phyloP scores from a whole-genome alignment of 2,329 filamentous ascomycete genomes.

The Fusarium chuoi region DNA sequence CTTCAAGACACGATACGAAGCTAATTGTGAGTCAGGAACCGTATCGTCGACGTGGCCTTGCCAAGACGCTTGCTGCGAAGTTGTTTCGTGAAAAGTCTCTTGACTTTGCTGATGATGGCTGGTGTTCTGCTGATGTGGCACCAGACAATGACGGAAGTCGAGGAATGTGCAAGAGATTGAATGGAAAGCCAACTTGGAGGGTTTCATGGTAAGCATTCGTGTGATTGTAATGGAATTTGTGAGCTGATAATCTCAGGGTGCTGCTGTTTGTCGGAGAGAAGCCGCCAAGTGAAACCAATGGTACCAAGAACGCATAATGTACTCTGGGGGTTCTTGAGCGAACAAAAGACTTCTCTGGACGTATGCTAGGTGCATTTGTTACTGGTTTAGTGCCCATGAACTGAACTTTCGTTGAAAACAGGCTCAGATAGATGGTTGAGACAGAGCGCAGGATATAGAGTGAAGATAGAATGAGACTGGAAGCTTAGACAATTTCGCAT shows the following conservation, averaged over 20 bases:
- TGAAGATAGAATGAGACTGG: not conserved
- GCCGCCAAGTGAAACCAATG: constrained; percentile 2
- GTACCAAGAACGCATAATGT: not conserved
- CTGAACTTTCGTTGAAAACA: not conserved
- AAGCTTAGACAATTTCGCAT: not conserved
- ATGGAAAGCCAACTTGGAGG: constrained; percentile 65
- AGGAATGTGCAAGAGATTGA: constrained; percentile 69
- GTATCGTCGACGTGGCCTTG: constrained; percentile 71
- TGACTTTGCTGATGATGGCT: constrained; percentile 60
- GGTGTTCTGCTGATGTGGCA: constrained; percentile 72
- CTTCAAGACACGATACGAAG: fast-evolving
- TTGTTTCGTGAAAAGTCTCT: constrained; percentile 63
- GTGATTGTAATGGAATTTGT: not conserved
- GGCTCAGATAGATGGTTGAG: not conserved
- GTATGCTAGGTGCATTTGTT: not conserved
- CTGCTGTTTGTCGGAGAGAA: constrained; percentile 30
- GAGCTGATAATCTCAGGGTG: constrained; percentile 24
- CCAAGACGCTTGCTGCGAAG: constrained; percentile 68
- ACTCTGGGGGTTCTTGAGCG: not conserved
- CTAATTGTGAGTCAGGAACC: constrained; percentile 50
- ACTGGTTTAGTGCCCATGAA: not conserved
- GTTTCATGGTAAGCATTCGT: constrained; percentile 66
- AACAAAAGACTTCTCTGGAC: not conserved
- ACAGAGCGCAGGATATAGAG: not conserved
- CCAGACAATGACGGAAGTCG: constrained; percentile 69